phyloP scores from a whole-genome alignment of 1,284 basidiomycete genomes.

The Rhodotorula mucilaginosa region DNA sequence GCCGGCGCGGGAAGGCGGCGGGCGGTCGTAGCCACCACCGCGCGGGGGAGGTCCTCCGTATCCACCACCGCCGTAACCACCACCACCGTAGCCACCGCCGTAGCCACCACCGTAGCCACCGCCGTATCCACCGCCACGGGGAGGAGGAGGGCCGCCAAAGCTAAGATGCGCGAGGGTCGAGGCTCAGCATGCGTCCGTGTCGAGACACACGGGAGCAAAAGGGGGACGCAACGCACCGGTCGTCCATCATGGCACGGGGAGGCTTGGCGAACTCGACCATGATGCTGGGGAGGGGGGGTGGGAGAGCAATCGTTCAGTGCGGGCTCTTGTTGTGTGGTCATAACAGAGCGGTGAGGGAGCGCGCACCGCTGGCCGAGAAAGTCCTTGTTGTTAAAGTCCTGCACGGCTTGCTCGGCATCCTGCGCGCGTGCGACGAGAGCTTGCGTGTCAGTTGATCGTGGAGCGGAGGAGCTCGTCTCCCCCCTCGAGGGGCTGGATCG shows the following conservation, averaged over 20 bases:
- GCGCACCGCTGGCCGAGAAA: conserved; percentile 82
- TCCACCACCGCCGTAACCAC: conserved; percentile 19
- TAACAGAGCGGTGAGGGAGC: too few relatives aligned
- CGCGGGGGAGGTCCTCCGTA: conserved; percentile 13
- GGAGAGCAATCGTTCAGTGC: background rate
- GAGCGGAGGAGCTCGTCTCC: background rate
- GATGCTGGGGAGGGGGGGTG: conserved; percentile 29
- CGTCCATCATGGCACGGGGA: conserved; percentile 38
- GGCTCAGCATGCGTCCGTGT: background rate
- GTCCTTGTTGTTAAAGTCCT: conserved; percentile 76
- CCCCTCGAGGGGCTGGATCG: background rate
- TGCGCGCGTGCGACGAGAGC: conserved; percentile 45
- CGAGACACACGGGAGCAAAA: too few relatives aligned
- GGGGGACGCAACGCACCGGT: conserved; percentile 16
- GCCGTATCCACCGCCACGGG: conserved; percentile 27
- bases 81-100: conserved; percentile 29
- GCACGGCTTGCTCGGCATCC: conserved; percentile 89
- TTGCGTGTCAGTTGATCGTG: too few relatives aligned
- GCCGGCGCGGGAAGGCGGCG: conserved; percentile 24
- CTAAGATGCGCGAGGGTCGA: conserved; percentile 37
- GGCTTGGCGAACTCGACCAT: conserved; percentile 45
- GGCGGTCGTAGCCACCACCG: conserved; percentile 23
- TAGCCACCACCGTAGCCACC: conserved; percentile 24
- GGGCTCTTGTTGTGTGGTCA: too few relatives aligned
- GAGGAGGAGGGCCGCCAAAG: conserved; percentile 51